Evolutionary conservation across 768 basidiomycete genomes (phyloP).

Genomic region (Trametes sanguinea): DNA sequence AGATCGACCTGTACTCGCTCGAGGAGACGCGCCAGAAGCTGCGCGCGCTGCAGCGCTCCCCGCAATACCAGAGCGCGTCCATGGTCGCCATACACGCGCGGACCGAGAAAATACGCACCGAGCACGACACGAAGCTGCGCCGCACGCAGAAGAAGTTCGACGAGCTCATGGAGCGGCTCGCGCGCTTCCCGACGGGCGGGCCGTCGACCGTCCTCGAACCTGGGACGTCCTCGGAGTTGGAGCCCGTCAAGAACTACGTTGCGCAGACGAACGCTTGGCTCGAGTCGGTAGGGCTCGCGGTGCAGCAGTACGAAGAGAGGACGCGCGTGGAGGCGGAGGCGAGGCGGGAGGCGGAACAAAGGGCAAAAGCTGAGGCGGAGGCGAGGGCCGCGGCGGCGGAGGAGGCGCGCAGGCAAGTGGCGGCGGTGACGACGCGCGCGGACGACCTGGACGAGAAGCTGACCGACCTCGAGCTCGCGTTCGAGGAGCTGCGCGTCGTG

Average conservation of each 20-base stretch:
- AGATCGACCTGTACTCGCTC: background rate
- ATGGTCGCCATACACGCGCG: conserved; percentile 1
- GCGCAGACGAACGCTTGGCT: background rate
- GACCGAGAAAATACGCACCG: background rate
- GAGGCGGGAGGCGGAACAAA: background rate
- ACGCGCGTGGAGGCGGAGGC: background rate
- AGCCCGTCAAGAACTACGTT: background rate
- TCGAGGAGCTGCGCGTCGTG: conserved; percentile 4
- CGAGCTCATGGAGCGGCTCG: background rate
- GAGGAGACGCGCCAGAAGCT: conserved; percentile 7
- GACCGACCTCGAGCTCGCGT: conserved; percentile 6
- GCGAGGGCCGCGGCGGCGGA: background rate
- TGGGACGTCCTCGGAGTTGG: background rate
- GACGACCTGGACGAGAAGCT: conserved; percentile 7
- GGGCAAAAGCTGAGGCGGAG: background rate
- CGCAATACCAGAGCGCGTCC: conserved; percentile 4
- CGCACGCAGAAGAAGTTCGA: conserved; percentile 3
- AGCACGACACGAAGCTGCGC: conserved; percentile 1
- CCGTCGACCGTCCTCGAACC: background rate
- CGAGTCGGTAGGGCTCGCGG: background rate
- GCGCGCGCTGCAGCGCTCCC: conserved; percentile 5
- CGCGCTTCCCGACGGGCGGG: background rate
- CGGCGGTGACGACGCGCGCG: background rate
- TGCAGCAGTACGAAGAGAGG: background rate
- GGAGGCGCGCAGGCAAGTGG: background rate